These are phyloP conservation scores for Hypoxylon sp. DNA, from an alignment of 2,329 filamentous ascomycete genomes.

Conservation along the genomic window DNA sequence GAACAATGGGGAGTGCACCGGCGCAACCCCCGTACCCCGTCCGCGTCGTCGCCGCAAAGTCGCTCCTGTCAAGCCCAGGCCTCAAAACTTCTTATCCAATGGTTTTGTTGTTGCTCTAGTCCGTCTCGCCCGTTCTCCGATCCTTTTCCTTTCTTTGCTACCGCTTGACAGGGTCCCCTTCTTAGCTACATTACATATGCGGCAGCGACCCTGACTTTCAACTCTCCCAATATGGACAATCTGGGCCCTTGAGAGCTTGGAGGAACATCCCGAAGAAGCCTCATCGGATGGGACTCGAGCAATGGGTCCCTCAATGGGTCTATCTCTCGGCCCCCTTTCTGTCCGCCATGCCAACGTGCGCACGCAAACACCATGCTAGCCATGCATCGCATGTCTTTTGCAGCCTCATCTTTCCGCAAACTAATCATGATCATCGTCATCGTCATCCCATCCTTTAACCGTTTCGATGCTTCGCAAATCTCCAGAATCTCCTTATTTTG, in stretches of 20 bases:
- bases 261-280: conserved; percentile 8
- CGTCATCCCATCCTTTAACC: conserved; percentile 20
- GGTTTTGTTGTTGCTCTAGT: conserved; percentile 21
- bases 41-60: conserved; percentile 31
- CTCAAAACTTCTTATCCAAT: conserved; percentile 36
- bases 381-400: conserved; percentile 26
- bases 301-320: no score
- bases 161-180: conserved; percentile 16
- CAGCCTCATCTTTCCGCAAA: conserved; percentile 36
- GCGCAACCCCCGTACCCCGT: conserved; percentile 17
- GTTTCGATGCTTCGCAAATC: conserved; percentile 20
- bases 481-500: conserved; percentile 1
- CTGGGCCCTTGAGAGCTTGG: conserved; percentile 3
- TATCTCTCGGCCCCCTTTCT: no score
- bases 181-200: conserved; percentile 29
- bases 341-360: no score
- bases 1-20: conserved; percentile 4
- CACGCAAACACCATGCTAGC: background rate
- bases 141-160: conserved; percentile 31
- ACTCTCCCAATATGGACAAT: conserved; percentile 16
- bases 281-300: no score
- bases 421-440: conserved; percentile 32
- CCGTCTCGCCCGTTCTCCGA: conserved; percentile 30
- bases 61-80: conserved; percentile 24
- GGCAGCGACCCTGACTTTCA: conserved; percentile 32